phyloP scores from a whole-genome alignment of 441 rosid species.

The Melastoma candidum region DNA sequence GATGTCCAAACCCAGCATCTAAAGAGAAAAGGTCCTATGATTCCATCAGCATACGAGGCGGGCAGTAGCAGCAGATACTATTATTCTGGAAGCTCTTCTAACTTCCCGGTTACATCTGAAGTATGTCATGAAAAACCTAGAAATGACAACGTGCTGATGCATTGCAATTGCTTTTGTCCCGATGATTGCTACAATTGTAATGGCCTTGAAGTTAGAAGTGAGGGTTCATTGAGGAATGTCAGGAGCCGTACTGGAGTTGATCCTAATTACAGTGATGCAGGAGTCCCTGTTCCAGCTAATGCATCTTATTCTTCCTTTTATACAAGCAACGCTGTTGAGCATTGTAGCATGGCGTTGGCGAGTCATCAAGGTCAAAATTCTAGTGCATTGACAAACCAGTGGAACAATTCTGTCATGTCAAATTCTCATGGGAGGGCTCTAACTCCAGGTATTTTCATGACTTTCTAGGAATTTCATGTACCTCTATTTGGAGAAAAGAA shows the following conservation, averaged over 20 bases:
- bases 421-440: slow-evolving; percentile 43
- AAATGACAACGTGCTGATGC: slow-evolving; percentile 37
- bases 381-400: slow-evolving; percentile 37
- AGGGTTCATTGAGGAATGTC: slow-evolving; percentile 69
- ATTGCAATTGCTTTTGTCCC: slow-evolving; percentile 38
- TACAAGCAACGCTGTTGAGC: slow-evolving; percentile 37
- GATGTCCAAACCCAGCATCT: slow-evolving; percentile 49
- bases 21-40: slow-evolving; percentile 72
- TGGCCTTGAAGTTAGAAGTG: slow-evolving; percentile 44
- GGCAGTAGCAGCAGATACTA: slow-evolving; percentile 65
- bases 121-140: slow-evolving; percentile 43
- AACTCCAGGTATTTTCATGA: slow-evolving; percentile 28
- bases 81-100: slow-evolving; percentile 60
- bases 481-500: not conserved
- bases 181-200: slow-evolving; percentile 36
- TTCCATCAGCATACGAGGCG: slow-evolving; percentile 52
- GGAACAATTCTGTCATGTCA: slow-evolving; percentile 43
- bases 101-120: slow-evolving; percentile 39
- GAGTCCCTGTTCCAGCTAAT: slow-evolving; percentile 40
- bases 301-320: slow-evolving; percentile 31
- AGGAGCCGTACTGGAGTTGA: slow-evolving; percentile 64
- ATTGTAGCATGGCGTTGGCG: slow-evolving; percentile 19
- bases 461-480: slow-evolving; percentile 1
- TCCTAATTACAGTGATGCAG: slow-evolving; percentile 39
- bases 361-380: slow-evolving; percentile 43